Percentiles rank a stretch among this genome's conserved stretches.
These are phyloP conservation scores for Colletotrichum musicola DNA, from an alignment of 2,329 filamentous ascomycete genomes.

Conservation along the genomic window DNA sequence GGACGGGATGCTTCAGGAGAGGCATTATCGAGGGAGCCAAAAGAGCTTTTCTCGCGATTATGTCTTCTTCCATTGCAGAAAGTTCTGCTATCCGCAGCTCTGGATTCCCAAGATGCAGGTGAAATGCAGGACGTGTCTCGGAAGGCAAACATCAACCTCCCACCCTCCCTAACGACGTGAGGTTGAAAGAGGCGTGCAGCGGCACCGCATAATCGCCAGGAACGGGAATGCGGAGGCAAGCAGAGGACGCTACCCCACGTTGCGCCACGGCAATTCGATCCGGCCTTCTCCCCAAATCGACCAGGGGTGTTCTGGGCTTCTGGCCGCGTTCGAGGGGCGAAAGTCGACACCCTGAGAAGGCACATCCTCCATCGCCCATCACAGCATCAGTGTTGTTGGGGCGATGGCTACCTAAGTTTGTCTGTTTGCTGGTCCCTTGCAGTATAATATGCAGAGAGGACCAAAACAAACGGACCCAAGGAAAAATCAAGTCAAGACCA, in stretches of 20 bases:
- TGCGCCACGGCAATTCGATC: conserved; percentile 32
- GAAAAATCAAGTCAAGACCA: conserved; percentile 11
- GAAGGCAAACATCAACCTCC: too few relatives aligned
- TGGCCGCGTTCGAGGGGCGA: conserved; percentile 4
- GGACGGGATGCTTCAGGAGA: neutral
- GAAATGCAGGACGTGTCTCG: conserved; percentile 15
- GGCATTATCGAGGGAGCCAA: neutral
- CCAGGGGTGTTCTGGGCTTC: conserved; percentile 1
- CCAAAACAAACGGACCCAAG: neutral
- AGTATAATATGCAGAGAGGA: neutral
- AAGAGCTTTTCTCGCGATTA: too few relatives aligned
- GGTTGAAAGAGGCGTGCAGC: conserved; percentile 36
- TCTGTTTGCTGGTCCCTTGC: conserved; percentile 10
- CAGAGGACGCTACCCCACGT: conserved; percentile 26
- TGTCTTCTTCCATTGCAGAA: too few relatives aligned
- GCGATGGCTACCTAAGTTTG: neutral
- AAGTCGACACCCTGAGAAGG: conserved; percentile 12
- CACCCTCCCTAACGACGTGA: conserved; percentile 11
- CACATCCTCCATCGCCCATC: neutral
- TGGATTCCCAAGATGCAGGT: neutral
- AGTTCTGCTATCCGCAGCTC: neutral
- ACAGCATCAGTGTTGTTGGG: neutral
- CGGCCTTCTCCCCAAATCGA: conserved; percentile 27
- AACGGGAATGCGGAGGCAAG: conserved; percentile 38
- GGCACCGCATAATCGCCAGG: conserved; percentile 18